A percentile compares a stretch with the other conserved stretches of the same genome.
Evolutionary conservation across 257 asterid genomes (phyloP).

Genomic region (Mentha longifolia): DNA sequence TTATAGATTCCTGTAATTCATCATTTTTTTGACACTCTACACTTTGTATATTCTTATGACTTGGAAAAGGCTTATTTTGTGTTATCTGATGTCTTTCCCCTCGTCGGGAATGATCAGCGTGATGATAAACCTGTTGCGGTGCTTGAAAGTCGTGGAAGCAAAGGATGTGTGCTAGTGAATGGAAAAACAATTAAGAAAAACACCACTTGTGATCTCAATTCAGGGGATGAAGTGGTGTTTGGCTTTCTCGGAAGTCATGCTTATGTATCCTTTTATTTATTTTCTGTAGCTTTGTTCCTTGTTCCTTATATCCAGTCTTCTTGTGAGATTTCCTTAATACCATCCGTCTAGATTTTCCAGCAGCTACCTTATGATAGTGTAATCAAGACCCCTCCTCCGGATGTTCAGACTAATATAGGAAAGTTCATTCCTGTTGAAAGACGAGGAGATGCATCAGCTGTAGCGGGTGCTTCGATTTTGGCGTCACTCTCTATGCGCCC

Average conservation of each 20-base stretch:
- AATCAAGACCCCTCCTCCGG: constrained; percentile 69
- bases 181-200: constrained; percentile 73
- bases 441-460: constrained; percentile 90
- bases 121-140: constrained; percentile 67
- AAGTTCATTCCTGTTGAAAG: constrained; percentile 62
- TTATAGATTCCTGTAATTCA: constrained; percentile 7
- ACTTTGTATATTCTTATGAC: constrained; percentile 24
- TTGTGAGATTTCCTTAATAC: constrained; percentile 50
- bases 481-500: constrained; percentile 82
- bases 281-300: constrained; percentile 20
- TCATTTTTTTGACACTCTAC: constrained; percentile 1
- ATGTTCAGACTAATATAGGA: constrained; percentile 61
- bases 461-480: constrained; percentile 88
- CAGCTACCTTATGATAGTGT: constrained; percentile 62
- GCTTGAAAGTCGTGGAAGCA: constrained; percentile 79
- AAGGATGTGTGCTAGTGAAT: constrained; percentile 80
- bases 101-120: constrained; percentile 56
- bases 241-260: constrained; percentile 76
- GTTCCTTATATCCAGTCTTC: constrained; percentile 24
- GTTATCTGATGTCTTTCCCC: constrained; percentile 30
- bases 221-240: constrained; percentile 90
- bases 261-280: constrained; percentile 69
- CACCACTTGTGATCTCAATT: constrained; percentile 55
- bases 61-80: constrained; percentile 27
- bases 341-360: constrained; percentile 66